phyloP scores from a whole-genome alignment of 257 asterid genomes.

The Osmanthus fragrans region DNA sequence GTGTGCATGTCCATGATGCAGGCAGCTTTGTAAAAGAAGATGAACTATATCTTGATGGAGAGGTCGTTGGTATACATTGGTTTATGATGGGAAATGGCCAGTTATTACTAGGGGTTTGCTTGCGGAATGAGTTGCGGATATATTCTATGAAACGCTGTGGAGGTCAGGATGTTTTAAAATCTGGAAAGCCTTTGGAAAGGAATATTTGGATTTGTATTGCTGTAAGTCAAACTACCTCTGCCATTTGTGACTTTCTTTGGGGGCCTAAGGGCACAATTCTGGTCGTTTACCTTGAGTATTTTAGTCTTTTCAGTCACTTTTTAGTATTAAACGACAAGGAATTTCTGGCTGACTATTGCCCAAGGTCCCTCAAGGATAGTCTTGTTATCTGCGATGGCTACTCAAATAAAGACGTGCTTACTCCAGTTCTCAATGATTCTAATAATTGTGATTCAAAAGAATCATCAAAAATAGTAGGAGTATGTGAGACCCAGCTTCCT shows the following conservation, averaged over 20 bases:
- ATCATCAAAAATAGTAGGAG: slow-evolving; percentile 26
- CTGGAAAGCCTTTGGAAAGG: slow-evolving; percentile 47
- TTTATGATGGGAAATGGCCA: slow-evolving; percentile 74
- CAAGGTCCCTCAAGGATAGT: slow-evolving; percentile 20
- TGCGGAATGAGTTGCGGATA: slow-evolving; percentile 59
- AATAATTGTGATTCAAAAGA: slow-evolving; percentile 22
- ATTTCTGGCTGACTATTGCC: slow-evolving; percentile 15
- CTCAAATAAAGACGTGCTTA: slow-evolving; percentile 24
- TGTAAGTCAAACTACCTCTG: slow-evolving; percentile 45
- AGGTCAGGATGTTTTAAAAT: slow-evolving; percentile 62
- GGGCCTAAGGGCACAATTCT: slow-evolving; percentile 77
- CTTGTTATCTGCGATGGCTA: slow-evolving; percentile 26
- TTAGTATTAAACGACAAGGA: slow-evolving; percentile 39
- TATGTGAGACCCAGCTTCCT: slow-evolving; percentile 30
- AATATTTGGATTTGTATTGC: slow-evolving; percentile 83
- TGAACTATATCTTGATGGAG: slow-evolving; percentile 59
- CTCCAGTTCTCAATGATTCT: slow-evolving; percentile 33
- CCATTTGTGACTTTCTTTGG: slow-evolving; percentile 74
- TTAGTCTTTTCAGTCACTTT: slow-evolving; percentile 69
- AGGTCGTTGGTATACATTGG: slow-evolving; percentile 73
- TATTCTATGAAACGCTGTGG: slow-evolving; percentile 62
- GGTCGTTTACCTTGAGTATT: slow-evolving; percentile 62
- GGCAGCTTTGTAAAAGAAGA: slow-evolving; percentile 82
- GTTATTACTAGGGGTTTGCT: slow-evolving; percentile 77
- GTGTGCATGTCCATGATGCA: slow-evolving; percentile 54